These are phyloP conservation scores for Clitocybe nebularis DNA, from an alignment of 1,284 basidiomycete species.

Conservation along the genomic window DNA sequence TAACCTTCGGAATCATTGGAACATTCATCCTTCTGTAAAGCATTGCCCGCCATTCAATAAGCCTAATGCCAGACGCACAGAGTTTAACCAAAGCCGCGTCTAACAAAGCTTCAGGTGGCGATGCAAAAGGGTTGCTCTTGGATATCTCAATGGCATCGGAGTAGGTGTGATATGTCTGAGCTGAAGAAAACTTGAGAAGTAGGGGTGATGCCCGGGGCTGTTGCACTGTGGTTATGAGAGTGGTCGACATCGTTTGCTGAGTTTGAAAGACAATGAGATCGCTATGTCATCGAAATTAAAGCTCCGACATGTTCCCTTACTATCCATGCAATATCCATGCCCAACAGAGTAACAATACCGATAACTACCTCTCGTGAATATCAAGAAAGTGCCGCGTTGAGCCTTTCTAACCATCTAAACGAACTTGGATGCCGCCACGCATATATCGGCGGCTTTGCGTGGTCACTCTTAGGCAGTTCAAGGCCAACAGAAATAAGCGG, in stretches of 20 bases:
- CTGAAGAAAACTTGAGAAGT: no score
- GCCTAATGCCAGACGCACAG: not conserved
- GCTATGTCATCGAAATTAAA: no score
- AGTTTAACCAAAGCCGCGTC: not conserved
- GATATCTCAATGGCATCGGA: no score
- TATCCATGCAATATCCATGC: no score
- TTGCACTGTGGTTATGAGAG: no score
- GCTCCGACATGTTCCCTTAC: no score
- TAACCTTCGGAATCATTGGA: not conserved
- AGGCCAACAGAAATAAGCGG: constrained; percentile 28
- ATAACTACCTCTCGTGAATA: constrained; percentile 20
- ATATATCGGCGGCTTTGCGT: constrained; percentile 33
- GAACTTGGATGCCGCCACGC: constrained; percentile 23
- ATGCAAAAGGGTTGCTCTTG: not conserved
- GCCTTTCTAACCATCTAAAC: constrained; percentile 21
- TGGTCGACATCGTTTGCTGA: no score
- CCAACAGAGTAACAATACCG: no score
- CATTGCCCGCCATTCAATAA: not conserved
- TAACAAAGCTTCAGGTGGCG: not conserved
- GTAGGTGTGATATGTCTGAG: no score
- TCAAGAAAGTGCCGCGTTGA: constrained; percentile 21
- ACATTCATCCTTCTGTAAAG: not conserved
- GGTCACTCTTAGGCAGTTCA: constrained; percentile 27
- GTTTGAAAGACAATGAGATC: no score
- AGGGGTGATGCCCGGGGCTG: no score